Conservation (phyloP, 345 rosid species). For the Camelina neglecta region DNA sequence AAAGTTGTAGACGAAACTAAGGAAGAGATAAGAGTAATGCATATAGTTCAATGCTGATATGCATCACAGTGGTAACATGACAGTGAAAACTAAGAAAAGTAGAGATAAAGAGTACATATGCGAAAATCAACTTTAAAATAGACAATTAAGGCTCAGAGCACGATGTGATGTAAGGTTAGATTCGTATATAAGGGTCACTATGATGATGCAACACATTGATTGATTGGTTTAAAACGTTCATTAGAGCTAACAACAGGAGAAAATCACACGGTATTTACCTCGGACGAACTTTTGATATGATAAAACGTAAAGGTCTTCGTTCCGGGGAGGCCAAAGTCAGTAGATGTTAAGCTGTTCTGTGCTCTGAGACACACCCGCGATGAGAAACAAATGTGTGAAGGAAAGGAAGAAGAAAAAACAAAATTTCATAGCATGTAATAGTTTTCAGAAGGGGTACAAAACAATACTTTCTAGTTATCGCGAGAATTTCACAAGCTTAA, state of each 20-base stretch:
- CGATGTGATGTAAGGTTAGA: neutral
- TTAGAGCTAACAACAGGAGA: conserved; percentile 20
- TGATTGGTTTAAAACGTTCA: neutral
- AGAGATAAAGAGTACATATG: neutral
- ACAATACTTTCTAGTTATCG: neutral
- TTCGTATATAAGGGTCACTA: neutral
- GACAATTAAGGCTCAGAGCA: neutral
- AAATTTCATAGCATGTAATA: neutral
- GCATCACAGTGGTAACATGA: neutral
- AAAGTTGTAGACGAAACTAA: neutral
- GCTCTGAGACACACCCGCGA: conserved; percentile 49
- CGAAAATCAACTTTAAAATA: conserved; percentile 4
- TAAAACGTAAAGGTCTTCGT: conserved; percentile 65
- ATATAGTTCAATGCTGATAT: neutral
- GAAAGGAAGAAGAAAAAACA: conserved; percentile 23
- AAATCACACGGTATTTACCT: conserved; percentile 52
- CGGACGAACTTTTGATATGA: conserved; percentile 75
- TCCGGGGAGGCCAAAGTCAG: conserved; percentile 49
- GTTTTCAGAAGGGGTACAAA: neutral
- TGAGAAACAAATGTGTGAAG: conserved; percentile 11
- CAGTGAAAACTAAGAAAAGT: neutral
- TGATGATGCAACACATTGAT: conserved; percentile 20
- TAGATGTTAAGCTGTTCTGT: conserved; percentile 46
- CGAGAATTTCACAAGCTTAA: conserved; percentile 2
- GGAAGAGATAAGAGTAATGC: conserved; percentile 4